phyloP scores from a whole-genome alignment of 2,329 filamentous ascomycete genomes.

The Amesomyces nigricolor region DNA sequence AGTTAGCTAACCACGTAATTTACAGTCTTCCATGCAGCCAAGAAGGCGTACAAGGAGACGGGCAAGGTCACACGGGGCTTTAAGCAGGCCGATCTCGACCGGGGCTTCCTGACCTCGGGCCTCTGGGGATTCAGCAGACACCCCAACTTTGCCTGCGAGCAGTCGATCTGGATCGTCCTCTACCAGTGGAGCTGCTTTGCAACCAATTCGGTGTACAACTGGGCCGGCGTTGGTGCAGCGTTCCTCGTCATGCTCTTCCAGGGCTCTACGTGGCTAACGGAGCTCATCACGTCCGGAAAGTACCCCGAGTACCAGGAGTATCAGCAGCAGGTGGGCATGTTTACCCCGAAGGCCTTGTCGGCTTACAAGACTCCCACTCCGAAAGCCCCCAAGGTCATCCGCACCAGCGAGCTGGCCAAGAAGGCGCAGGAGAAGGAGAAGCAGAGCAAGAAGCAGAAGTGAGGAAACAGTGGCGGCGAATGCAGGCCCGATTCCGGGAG shows the following conservation, averaged over 20 bases:
- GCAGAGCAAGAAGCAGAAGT: constrained; percentile 28
- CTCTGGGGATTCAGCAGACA: constrained; percentile 86
- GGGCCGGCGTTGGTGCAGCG: constrained; percentile 66
- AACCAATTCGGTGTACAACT: constrained; percentile 67
- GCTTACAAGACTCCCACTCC: constrained; percentile 39
- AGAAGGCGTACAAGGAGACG: constrained; percentile 66
- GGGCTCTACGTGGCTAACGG: constrained; percentile 81
- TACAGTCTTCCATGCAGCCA: constrained; percentile 72
- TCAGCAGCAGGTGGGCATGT: constrained; percentile 74
- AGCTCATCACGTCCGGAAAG: constrained; percentile 71
- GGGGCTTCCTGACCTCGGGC: constrained; percentile 79
- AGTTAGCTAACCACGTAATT: constrained; percentile 15
- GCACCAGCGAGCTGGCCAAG: constrained; percentile 46
- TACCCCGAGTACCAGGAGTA: constrained; percentile 87
- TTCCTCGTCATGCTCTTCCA: constrained; percentile 78
- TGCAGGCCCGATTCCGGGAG: background rate
- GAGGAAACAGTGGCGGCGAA: constrained; percentile 1
- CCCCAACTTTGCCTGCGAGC: constrained; percentile 92
- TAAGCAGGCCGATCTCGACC: constrained; percentile 71
- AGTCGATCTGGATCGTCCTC: constrained; percentile 79
- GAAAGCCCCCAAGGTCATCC: constrained; percentile 41
- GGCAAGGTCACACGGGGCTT: constrained; percentile 63
- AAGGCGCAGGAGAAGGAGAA: constrained; percentile 34
- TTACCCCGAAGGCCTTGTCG: constrained; percentile 58
- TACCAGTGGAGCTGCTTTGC: constrained; percentile 84